Percentiles rank a stretch among this genome's conserved stretches.
Conservation (phyloP, 148 eudicot species). For the Chenopodium formosanum region DNA sequence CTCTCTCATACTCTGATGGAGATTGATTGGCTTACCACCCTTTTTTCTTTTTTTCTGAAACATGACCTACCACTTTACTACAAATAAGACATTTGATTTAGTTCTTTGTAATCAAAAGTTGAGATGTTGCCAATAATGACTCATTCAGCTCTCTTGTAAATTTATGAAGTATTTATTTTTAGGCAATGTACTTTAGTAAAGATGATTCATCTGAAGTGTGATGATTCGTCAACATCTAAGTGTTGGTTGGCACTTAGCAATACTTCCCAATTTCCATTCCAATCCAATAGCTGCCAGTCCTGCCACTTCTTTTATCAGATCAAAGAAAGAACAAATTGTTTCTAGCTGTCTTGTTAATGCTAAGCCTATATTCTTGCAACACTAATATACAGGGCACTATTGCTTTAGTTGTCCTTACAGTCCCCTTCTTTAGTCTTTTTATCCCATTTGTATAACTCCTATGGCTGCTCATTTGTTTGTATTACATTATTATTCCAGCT, state of each 20-base stretch:
- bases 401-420: background rate
- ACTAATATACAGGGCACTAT: no score
- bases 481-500: no score
- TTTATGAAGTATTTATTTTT: background rate
- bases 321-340: background rate
- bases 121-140: background rate
- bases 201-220: background rate
- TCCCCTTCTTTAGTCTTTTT: no score
- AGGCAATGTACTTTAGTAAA: background rate
- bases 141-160: background rate
- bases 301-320: background rate
- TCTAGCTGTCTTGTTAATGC: background rate
- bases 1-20: background rate
- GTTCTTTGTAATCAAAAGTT: background rate
- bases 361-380: background rate
- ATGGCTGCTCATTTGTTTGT: no score
- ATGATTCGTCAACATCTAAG: background rate
- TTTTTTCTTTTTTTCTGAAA: no score
- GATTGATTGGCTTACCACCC: background rate
- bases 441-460: no score
- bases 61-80: background rate
- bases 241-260: background rate
- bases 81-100: background rate
- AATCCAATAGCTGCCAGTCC: background rate
- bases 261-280: background rate